These are phyloP conservation scores for Termitomyces sp. DNA, from an alignment of 768 basidiomycete genomes.

Conservation along the genomic window DNA sequence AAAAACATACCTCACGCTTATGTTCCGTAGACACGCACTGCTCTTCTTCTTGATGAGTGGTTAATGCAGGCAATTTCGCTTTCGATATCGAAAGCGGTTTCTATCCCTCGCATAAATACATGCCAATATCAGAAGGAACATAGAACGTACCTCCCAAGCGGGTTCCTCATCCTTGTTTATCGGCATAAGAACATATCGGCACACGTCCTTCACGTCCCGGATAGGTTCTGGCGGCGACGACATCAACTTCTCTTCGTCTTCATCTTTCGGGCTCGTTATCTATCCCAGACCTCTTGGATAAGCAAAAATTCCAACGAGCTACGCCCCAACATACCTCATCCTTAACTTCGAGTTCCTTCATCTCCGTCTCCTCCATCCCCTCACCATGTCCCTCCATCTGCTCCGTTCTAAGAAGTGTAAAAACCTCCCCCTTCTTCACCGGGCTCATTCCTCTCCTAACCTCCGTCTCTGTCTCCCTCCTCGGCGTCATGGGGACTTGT, in stretches of 20 bases:
- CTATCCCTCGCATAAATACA: neutral
- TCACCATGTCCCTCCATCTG: neutral
- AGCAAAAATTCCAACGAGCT: no score
- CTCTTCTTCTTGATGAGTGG: neutral
- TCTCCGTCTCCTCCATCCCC: neutral
- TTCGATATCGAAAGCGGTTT: neutral
- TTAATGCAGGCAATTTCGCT: neutral
- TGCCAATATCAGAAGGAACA: neutral
- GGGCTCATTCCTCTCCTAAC: neutral
- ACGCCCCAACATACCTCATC: neutral
- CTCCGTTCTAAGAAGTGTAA: neutral
- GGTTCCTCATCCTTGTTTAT: neutral
- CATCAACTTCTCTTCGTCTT: neutral
- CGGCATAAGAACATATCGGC: neutral
- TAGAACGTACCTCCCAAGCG: neutral
- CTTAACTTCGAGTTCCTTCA: neutral
- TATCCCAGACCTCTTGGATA: neutral
- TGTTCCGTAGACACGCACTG: no score
- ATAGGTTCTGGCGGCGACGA: neutral
- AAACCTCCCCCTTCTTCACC: neutral
- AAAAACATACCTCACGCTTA: neutral
- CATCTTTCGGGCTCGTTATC: neutral
- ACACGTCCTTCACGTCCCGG: neutral
- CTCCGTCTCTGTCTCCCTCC: neutral
- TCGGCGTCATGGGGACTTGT: conserved; percentile 9